Percentiles rank a stretch among this genome's conserved stretches.
phyloP scores from a whole-genome alignment of 2,329 filamentous ascomycete genomes.

The Magnaporthiopsis poae region DNA sequence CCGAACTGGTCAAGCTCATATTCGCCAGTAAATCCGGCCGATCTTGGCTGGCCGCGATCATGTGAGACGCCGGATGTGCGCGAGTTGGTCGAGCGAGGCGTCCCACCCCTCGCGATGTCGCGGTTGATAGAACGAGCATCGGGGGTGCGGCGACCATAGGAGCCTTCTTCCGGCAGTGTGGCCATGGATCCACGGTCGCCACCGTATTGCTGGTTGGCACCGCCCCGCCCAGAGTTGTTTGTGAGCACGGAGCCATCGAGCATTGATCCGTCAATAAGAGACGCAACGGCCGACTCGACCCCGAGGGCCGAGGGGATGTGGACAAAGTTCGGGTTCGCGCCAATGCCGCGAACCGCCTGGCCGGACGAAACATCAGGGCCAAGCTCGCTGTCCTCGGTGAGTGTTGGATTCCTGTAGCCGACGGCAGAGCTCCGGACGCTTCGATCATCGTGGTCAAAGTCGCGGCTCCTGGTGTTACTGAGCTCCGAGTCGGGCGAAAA shows the following conservation, averaged over 20 bases:
- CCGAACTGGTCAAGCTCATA: constrained; percentile 51
- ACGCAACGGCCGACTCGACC: constrained; percentile 84
- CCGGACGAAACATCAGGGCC: constrained; percentile 39
- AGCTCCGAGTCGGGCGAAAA: constrained; percentile 48
- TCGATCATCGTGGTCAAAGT: constrained; percentile 51
- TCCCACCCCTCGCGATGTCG: neutral
- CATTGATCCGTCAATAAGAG: constrained; percentile 67
- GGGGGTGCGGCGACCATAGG: constrained; percentile 20
- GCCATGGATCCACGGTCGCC: constrained; percentile 27
- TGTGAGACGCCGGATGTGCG: constrained; percentile 19
- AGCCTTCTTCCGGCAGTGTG: constrained; percentile 24
- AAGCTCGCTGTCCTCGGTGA: constrained; percentile 45
- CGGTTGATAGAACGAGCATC: constrained; percentile 30
- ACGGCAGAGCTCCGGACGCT: constrained; percentile 43
- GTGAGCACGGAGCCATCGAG: constrained; percentile 61
- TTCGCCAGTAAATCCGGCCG: constrained; percentile 31
- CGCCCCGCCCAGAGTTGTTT: constrained; percentile 39
- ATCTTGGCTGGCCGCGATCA: constrained; percentile 6
- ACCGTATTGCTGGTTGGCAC: constrained; percentile 30
- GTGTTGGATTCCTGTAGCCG: constrained; percentile 44
- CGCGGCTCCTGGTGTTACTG: constrained; percentile 37
- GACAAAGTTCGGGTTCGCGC: constrained; percentile 66
- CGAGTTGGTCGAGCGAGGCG: constrained; percentile 13
- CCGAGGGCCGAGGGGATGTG: constrained; percentile 50
- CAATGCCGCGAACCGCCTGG: constrained; percentile 61